Percentiles rank a stretch among this genome's conserved stretches.
Conservation (phyloP, 2,329 filamentous ascomycete species). For the Purpureocillium lavendulum region DNA sequence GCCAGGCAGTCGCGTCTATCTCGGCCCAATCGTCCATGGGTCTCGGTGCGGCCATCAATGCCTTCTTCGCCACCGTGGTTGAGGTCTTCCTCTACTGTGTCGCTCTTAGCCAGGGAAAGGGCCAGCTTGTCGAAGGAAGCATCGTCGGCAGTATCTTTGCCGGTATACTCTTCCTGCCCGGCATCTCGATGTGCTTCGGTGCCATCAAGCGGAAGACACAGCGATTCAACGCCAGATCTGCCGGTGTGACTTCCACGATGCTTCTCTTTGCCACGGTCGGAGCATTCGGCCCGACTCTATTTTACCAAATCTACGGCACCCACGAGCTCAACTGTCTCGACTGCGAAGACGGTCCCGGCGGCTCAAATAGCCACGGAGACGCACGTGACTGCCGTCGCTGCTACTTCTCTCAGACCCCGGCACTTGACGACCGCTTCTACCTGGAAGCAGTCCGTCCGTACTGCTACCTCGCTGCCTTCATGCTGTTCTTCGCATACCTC, state of each 20-base stretch:
- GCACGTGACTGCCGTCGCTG: slow-evolving; percentile 79
- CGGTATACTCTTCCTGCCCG: slow-evolving; percentile 88
- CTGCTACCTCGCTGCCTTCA: slow-evolving; percentile 76
- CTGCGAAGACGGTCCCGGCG: slow-evolving; percentile 36
- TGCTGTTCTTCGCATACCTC: slow-evolving; percentile 86
- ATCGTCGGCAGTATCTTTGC: slow-evolving; percentile 98
- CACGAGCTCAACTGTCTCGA: slow-evolving; percentile 85
- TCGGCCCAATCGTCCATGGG: slow-evolving; percentile 99
- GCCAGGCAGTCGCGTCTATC: slow-evolving; percentile 95
- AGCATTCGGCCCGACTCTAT: slow-evolving; percentile 89
- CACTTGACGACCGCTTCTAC: slow-evolving; percentile 82
- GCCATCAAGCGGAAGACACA: slow-evolving; percentile 97
- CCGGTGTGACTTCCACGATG: slow-evolving; percentile 97
- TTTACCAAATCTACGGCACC: slow-evolving; percentile 97
- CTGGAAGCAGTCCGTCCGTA: slow-evolving; percentile 86
- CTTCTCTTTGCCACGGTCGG: slow-evolving; percentile 91
- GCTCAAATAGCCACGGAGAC: slow-evolving; percentile 23
- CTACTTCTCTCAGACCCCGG: slow-evolving; percentile 84
- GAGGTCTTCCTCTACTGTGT: slow-evolving; percentile 98
- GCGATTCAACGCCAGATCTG: slow-evolving; percentile 93
- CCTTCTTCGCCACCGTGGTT: slow-evolving; percentile 95
- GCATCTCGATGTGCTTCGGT: slow-evolving; percentile 96
- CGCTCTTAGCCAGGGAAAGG: slow-evolving; percentile 85
- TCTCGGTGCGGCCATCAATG: slow-evolving; percentile 91
- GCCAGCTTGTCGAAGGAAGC: slow-evolving; percentile 87